These are phyloP conservation scores for Candida lessepsii DNA, from an alignment of 805 yeast genomes.

Conservation along the genomic window DNA sequence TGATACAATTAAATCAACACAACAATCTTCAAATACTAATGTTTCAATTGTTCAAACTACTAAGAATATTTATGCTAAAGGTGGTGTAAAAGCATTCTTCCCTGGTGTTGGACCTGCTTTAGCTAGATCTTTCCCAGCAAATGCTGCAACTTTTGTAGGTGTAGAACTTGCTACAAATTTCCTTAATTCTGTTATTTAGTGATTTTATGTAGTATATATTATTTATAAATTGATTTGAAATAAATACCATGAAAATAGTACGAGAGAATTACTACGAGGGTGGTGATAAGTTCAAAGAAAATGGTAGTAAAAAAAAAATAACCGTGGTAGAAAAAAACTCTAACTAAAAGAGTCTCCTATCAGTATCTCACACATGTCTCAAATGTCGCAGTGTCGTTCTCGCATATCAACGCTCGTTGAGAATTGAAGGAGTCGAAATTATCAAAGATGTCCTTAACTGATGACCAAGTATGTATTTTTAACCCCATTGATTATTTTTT, in stretches of 20 bases:
- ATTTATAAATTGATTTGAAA: too few species aligned
- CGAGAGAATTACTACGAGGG: too few species aligned
- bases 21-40: constrained; percentile 60
- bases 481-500: neutral
- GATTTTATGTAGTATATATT: constrained; percentile 1
- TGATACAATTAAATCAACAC: constrained; percentile 87
- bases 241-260: too few species aligned
- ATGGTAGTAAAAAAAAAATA: too few species aligned
- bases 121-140: constrained; percentile 94
- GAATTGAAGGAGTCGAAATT: constrained; percentile 6
- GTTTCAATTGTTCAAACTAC: constrained; percentile 66
- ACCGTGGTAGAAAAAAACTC: too few species aligned
- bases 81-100: constrained; percentile 89
- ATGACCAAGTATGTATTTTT: constrained; percentile 28
- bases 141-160: constrained; percentile 98
- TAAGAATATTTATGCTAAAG: constrained; percentile 62
- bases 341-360: too few species aligned
- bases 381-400: too few species aligned
- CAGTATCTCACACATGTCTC: neutral
- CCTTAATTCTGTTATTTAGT: constrained; percentile 36
- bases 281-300: too few species aligned
- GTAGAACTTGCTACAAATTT: constrained; percentile 73
- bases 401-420: constrained; percentile 3
- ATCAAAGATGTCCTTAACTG: constrained; percentile 28
- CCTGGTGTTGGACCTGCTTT: constrained; percentile 97